Percentiles rank a stretch among this genome's conserved stretches.
These are phyloP conservation scores for Mrakia frigida DNA, from an alignment of 768 basidiomycete genomes.

Conservation along the genomic window DNA sequence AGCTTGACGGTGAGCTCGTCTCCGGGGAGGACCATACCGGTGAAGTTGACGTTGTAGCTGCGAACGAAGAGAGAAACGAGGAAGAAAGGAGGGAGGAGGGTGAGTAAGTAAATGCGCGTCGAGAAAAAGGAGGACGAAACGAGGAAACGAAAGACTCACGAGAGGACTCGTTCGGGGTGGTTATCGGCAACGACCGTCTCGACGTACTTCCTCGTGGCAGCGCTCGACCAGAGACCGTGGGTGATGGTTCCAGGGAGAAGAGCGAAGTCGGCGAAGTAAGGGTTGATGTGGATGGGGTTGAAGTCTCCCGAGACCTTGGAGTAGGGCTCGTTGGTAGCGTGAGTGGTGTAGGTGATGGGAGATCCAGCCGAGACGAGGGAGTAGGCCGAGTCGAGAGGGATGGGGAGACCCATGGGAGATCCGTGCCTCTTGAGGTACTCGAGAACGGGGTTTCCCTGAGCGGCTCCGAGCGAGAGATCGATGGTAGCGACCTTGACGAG, in stretches of 20 bases:
- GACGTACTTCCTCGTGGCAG: slow-evolving; percentile 84
- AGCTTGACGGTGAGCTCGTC: slow-evolving; percentile 81
- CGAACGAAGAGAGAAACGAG: background rate
- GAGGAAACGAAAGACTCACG: slow-evolving; percentile 52
- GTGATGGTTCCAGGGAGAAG: slow-evolving; percentile 93
- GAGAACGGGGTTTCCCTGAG: slow-evolving; percentile 86
- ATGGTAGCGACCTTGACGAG: slow-evolving; percentile 83
- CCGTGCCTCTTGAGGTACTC: slow-evolving; percentile 92
- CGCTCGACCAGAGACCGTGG: slow-evolving; percentile 94
- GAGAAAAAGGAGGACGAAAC: background rate
- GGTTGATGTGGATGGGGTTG: slow-evolving; percentile 95
- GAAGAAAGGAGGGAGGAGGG: background rate
- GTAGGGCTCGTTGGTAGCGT: slow-evolving; percentile 90
- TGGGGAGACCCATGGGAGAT: slow-evolving; percentile 64
- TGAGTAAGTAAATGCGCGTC: background rate
- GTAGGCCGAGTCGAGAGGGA: slow-evolving; percentile 81
- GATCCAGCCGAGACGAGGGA: slow-evolving; percentile 62
- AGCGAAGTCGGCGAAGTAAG: slow-evolving; percentile 93
- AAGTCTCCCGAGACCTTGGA: slow-evolving; percentile 94
- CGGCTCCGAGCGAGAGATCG: slow-evolving; percentile 78
- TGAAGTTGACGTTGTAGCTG: slow-evolving; percentile 89
- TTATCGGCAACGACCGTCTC: slow-evolving; percentile 93
- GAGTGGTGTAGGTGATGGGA: slow-evolving; percentile 67
- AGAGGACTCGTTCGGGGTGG: slow-evolving; percentile 79
- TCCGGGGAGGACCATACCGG: slow-evolving; percentile 92